Evolutionary conservation across 148 eudicot species (phyloP), one percentile per base, ranked within the genome.

Genomic region (Cornus kousa): DNA sequence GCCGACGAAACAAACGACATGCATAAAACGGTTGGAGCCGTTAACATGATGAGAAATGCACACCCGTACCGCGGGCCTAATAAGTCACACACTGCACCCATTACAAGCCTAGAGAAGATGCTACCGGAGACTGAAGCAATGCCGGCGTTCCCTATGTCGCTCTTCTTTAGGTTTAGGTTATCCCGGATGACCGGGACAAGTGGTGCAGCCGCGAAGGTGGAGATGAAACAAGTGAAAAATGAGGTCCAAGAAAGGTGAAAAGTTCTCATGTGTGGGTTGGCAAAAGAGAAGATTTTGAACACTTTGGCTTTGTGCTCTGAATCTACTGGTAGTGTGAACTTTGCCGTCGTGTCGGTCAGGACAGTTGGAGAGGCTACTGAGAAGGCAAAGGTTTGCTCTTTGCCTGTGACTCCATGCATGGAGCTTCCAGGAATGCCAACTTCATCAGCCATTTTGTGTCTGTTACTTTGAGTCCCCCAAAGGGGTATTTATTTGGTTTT

Each of bases 1-100:
- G 88, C 80, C 4, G 72, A 48, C 0, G 78, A 16, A 0, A 87
- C 85, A 14, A 85, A 74, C 12, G 88, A 66, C 90, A 87, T 87
- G 50, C 78, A 81, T 31, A 87, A 87, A 32, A 87, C 88, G 0
- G 88, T 66, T 0, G 90, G 88, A 12, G 90, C 88, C 0, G 83
- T 69, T 5, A 87, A 32, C 90, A 87, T 85, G 79, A 85, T 74
- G 68, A 83, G 73, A 19, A 85, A 83, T 2, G 86, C 87, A 19
- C 90, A 87, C 2, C 86, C 90, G 35, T 87, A 87, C 0, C 90
- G 84, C 0, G 90, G 88, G 1, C 90, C 90, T 73, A 87, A 20
- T 20, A 87, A 72, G 70, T 87, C 90, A 48, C 90, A 87, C 0
- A 85, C 79, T 1, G 88, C 83, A 0, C 90, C 90, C 88, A 85